Percentiles rank a stretch among this genome's conserved stretches.
These are phyloP conservation scores for Metarhizium sp. DNA, from an alignment of 2,329 filamentous ascomycete genomes.

Conservation along the genomic window DNA sequence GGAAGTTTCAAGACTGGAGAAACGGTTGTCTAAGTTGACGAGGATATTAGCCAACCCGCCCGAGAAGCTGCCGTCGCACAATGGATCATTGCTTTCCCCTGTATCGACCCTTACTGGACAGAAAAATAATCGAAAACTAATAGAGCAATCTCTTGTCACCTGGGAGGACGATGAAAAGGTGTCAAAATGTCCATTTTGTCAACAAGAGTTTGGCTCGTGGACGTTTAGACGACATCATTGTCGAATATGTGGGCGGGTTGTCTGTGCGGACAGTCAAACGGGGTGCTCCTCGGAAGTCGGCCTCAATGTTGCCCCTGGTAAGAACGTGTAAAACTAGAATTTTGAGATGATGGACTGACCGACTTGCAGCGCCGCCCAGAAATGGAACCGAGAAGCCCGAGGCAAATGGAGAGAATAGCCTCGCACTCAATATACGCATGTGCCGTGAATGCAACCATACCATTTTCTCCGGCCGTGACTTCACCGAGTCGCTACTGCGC, in stretches of 20 bases:
- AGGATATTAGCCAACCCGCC: constrained; percentile 70
- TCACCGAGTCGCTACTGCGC: constrained; percentile 56
- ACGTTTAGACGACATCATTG: constrained; percentile 92
- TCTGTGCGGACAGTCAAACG: constrained; percentile 81
- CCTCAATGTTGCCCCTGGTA: constrained; percentile 58
- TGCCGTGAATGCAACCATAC: constrained; percentile 74
- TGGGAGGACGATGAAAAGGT: constrained; percentile 91
- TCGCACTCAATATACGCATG: constrained; percentile 78
- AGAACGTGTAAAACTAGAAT: constrained; percentile 7
- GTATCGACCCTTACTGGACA: constrained; percentile 55
- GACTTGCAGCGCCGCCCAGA: constrained; percentile 8
- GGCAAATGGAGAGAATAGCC: constrained; percentile 28
- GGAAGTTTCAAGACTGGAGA: constrained; percentile 84
- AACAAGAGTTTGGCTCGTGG: constrained; percentile 91
- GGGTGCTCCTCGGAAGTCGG: constrained; percentile 78
- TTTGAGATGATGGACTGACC: neutral
- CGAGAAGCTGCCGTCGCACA: constrained; percentile 45
- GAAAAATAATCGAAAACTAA: constrained; percentile 64
- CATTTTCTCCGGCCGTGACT: constrained; percentile 62
- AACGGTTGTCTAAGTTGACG: constrained; percentile 82
- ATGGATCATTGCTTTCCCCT: constrained; percentile 48
- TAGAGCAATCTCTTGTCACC: constrained; percentile 87
- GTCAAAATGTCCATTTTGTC: constrained; percentile 79
- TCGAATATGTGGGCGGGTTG: constrained; percentile 82
- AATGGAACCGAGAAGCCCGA: constrained; percentile 32